Base-by-base conservation (phyloP, 2,329 filamentous ascomycete genomes). In the Fusarium agapanthi region DNA sequence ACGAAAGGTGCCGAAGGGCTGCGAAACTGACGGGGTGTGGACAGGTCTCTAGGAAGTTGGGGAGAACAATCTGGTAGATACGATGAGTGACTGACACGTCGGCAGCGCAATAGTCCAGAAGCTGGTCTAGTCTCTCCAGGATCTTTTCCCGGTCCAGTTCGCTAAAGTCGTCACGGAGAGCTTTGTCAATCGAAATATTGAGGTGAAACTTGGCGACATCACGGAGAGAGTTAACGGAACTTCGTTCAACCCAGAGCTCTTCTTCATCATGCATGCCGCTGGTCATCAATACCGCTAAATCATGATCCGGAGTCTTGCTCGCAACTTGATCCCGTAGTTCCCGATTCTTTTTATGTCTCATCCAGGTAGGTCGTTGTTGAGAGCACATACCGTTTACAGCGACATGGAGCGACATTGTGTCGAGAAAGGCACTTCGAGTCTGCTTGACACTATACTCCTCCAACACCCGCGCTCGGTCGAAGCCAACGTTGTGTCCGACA, bases 301-400 rank as follows among this genome's bases (percentile, higher is more conserved):
- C 93, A 12, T 89, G 84, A 60, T 91, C 92, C 22, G 92, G 88
- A 7, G 91, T 92, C 61, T 94, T 88, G 54, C 87, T 91, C 10
- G 93, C 89, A 53, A 95, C 90, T 77, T 92, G 93, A 69, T 98
- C 95, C 55, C 94, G 87, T 50, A 95, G 78, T 78, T 98, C 95
- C 65, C 92, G 88, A 73, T 92, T 94, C 84, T 99, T 99, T 80
- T 94, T 93, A 81, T 97, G 94, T 81, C 94, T 97, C 91, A 98
- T 95, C 96, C 96, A 99, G 1, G 94, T 97, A 14, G 97, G 96
- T 55, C 96, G 89, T 81, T 99, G 96, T 73, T 93, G 92, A 28
- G 96, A 98, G 82, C 96, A 99, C 96, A 99, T 99, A 70, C 96
- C 96, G 79, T 99, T 99, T 30, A 97, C 95, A 6, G 97, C 97